A percentile compares a stretch with the other conserved stretches of the same genome.
Conservation (phyloP, 257 asterid genomes). For the Leptodermis oblonga region DNA sequence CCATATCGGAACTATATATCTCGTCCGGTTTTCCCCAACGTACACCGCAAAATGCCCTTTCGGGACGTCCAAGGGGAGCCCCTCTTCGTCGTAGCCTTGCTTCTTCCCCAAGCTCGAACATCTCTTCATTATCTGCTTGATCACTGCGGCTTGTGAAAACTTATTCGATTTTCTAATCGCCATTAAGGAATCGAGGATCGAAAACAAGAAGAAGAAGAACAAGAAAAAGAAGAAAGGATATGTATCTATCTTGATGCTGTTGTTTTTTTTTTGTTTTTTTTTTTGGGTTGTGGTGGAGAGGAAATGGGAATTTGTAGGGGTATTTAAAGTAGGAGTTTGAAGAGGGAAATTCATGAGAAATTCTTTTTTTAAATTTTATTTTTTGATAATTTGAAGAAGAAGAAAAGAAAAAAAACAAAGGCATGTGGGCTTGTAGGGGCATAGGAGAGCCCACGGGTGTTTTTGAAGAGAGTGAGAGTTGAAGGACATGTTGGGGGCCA, state of each 20-base stretch:
- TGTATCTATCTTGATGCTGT: too few relatives aligned
- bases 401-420: slow-evolving; percentile 12
- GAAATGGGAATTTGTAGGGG: slow-evolving; percentile 18
- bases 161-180: slow-evolving; percentile 38
- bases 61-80: slow-evolving; percentile 33
- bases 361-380: not conserved
- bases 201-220: not conserved
- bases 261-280: not conserved
- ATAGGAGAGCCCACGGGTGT: slow-evolving; percentile 43
- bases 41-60: slow-evolving; percentile 37
- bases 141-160: slow-evolving; percentile 33
- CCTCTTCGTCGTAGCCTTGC: slow-evolving; percentile 31
- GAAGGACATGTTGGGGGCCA: slow-evolving; percentile 33
- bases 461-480: slow-evolving; percentile 36
- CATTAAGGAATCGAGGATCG: slow-evolving; percentile 19
- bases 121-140: slow-evolving; percentile 41
- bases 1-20: slow-evolving; percentile 36
- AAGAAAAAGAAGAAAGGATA: not conserved
- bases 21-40: slow-evolving; percentile 32
- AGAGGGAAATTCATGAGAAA: not conserved
- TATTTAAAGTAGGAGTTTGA: slow-evolving; percentile 15
- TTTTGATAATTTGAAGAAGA: not conserved
- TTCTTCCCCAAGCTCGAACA: slow-evolving; percentile 50
- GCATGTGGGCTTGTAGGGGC: slow-evolving; percentile 57
- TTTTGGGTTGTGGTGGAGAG: slow-evolving; percentile 27